Base-by-base conservation (phyloP, 495 filamentous ascomycete genomes). In the Talaromyces nanjingensis region DNA sequence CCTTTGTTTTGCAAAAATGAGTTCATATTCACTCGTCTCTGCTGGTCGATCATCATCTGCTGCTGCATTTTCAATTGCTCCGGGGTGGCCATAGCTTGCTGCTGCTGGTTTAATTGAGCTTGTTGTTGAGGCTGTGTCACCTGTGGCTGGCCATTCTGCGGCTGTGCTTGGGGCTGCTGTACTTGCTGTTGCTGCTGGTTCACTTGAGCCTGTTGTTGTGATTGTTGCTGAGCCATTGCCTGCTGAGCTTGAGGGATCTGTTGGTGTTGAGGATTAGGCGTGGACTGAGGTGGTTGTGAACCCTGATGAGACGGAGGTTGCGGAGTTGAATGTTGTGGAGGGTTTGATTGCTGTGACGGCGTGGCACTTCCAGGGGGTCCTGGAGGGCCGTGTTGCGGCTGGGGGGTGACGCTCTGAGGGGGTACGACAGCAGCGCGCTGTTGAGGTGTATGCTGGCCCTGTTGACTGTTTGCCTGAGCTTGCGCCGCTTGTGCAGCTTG, bases 341-440 rank as follows among this genome's bases (percentile, higher is more conserved):
- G 59, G 45, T 63, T 60, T 11, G 66, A 63, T 16, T 72, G 68
- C 52, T 73, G 76, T 9, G 77, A 76, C 14, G 78, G 79, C 59
- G 84, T 72, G 70, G 70, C 69, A 76, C 83, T 70, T 70, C 81
- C 72, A 76, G 76, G 59, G 54, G 67, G 69, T 56, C 68, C 70
- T 42, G 74, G 75, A 16, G 72, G 73, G 12, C 72, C 74, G 73
- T 83, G 84, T 64, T 86, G 84, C 20, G 83, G 82, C 62, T 85
- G 83, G 3, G 78, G 79, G n/a, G 83, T 81, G 6, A 71, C 74
- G 59, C 70, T 79, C 52, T 79, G 77, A 54, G 77, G 72, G 59
- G 80, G 79, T 37, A 73, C 70, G 6, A 76, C 78, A 27, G 78
- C 71, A n/a, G 22, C n/a, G 25, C 77, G 76, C 39, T 72, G 72